Conservation (phyloP, 75 land plant genomes). For the Cryptomeria japonica region DNA sequence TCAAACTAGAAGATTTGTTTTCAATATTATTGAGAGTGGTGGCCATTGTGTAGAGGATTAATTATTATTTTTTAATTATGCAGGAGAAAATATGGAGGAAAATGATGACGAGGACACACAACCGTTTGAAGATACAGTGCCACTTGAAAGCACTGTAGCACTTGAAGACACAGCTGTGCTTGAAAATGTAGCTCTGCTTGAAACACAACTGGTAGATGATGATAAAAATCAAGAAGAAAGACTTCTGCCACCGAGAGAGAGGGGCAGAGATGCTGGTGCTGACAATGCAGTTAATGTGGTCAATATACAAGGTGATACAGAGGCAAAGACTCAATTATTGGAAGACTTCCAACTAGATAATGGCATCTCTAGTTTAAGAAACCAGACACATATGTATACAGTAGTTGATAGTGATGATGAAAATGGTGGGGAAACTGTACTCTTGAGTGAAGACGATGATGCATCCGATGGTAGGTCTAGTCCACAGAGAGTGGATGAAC, state of each 20-base stretch:
- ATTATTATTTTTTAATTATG: not conserved
- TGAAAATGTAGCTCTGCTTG: not conserved
- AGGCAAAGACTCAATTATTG: conserved; percentile 5
- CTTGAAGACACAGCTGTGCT: not conserved
- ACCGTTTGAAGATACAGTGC: not conserved
- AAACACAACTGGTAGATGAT: conserved; percentile 3
- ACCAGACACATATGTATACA: not conserved
- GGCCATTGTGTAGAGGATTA: not conserved
- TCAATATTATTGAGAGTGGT: too few relatives aligned
- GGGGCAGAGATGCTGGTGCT: not conserved
- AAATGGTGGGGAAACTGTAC: not conserved
- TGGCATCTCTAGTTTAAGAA: not conserved
- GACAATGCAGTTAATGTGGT: not conserved
- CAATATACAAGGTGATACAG: not conserved
- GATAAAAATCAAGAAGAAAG: not conserved
- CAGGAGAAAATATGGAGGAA: not conserved
- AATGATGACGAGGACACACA: not conserved
- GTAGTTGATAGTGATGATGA: conserved; percentile 3
- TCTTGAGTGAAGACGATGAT: conserved; percentile 5
- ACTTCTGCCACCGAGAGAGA: not conserved
- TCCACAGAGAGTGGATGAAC: conserved; percentile 3
- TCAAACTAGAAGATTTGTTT: too few relatives aligned
- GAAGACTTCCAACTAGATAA: conserved; percentile 1
- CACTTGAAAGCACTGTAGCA: not conserved
- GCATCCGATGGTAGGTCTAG: conserved; percentile 8